Percentiles rank a stretch among this genome's conserved stretches.
phyloP scores from a whole-genome alignment of 768 basidiomycete genomes.

The Pulveroboletus frians region DNA sequence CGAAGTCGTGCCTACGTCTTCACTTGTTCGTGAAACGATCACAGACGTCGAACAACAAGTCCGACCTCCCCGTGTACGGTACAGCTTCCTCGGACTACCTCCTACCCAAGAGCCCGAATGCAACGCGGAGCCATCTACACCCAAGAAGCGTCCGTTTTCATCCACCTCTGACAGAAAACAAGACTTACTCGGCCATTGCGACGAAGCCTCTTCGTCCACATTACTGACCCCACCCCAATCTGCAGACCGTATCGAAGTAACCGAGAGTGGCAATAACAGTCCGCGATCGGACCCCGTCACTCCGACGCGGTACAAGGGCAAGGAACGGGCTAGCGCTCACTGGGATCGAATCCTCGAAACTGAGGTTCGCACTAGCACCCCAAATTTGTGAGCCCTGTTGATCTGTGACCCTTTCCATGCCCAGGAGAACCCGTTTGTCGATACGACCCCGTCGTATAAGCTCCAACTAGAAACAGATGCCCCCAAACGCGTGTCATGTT shows the following conservation, averaged over 20 bases:
- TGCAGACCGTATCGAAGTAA: not conserved
- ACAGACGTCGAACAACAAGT: not conserved
- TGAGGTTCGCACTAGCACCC: not conserved
- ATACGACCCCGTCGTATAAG: not conserved
- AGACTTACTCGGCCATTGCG: not conserved
- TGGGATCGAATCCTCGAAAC: slow-evolving; percentile 3
- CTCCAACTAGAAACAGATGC: not conserved
- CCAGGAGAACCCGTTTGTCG: slow-evolving; percentile 18
- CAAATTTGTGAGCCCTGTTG: not conserved
- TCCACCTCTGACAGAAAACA: not conserved
- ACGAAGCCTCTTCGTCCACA: not conserved
- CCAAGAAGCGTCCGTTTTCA: slow-evolving; percentile 2
- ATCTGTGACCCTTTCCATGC: not conserved
- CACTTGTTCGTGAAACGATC: not conserved
- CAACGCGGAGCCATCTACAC: slow-evolving; percentile 9
- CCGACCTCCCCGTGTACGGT: not conserved
- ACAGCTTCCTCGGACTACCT: slow-evolving; percentile 21
- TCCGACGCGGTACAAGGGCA: slow-evolving; percentile 25
- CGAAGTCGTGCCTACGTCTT: not conserved
- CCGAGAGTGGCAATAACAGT: not conserved
- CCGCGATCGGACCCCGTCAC: slow-evolving; percentile 11
- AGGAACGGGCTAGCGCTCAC: slow-evolving; percentile 8
- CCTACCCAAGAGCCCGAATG: slow-evolving; percentile 12
- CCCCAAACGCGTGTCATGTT: not conserved
- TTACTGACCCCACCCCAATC: slow-evolving; percentile 24